Base-by-base conservation (phyloP, 495 filamentous ascomycete genomes). In the Platismatia glauca region DNA sequence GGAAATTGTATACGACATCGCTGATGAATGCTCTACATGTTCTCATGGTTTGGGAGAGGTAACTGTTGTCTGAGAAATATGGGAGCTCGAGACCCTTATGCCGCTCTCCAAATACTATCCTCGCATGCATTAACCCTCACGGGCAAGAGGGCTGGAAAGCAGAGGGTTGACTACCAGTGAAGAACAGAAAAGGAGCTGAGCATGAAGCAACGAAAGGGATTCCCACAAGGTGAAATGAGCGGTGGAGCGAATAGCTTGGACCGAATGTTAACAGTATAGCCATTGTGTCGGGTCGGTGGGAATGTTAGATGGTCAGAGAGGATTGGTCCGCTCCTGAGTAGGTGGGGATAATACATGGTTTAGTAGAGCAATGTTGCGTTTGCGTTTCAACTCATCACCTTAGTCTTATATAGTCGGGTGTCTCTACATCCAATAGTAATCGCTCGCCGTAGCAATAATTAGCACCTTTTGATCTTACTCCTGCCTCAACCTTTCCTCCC, bases 401-500 rank as follows among this genome's bases (percentile, higher is more conserved):
- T 27, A 29, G 8, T 22, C 4, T 2, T 16, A 53, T 53, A 33
- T 31, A 53, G 12, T 6, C 11, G 46, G 12, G 15, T 8, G n/a
- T 33, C 33, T 33, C 18, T 8, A 20, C 6, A 20, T 18, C 27
- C 20, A 33, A 7, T 22, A 33, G 4, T 15, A 52, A 7, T 53
- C 16, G 27, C 29, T 53, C 50, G 29, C 20, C 50, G 12, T 20
- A 53, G 5, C 27, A 4, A 20, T 20, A 15, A 20, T 6, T 9
- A 37, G 33, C 12, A 35, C 9, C 22, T 35, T 29, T 48, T 9
- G 55, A 35, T 33, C 0, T 59, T 15, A 53, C 50, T 63, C 48
- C 22, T 67, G 62, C 69, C 80, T 79, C 59, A 88, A 60, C 70
- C 79, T 81, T 27, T 57, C 72, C 71, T 95, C 91, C 94, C 94